Percentiles rank a stretch among this genome's conserved stretches.
phyloP scores from a whole-genome alignment of 225 moss, liverwort and hornwort genomes.

The Sphagnum contortum region DNA sequence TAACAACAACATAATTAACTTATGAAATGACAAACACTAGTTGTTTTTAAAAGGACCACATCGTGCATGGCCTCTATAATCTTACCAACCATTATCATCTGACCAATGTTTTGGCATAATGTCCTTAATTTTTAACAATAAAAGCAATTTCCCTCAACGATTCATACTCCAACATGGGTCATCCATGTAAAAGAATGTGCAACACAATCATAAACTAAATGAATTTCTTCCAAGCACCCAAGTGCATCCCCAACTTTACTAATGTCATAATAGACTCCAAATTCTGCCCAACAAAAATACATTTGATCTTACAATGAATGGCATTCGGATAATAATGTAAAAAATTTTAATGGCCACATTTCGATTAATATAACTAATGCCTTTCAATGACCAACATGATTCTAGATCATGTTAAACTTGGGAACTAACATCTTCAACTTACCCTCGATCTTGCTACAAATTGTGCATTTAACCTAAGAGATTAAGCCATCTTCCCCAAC shows the following conservation, averaged over 20 bases:
- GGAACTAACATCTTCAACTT: no score
- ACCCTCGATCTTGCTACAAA: no score
- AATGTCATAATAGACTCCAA: neutral
- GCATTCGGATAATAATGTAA: no score
- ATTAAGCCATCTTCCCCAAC: no score
- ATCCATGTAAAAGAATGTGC: neutral
- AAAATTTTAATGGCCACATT: no score
- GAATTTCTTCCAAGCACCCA: neutral
- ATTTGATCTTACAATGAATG: no score
- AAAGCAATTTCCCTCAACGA: neutral
- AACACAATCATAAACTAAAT: neutral
- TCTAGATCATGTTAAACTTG: no score
- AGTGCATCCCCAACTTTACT: neutral
- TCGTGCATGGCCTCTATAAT: neutral
- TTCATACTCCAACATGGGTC: neutral
- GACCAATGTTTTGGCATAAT: neutral
- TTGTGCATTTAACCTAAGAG: no score
- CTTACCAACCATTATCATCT: neutral
- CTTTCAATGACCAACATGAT: no score
- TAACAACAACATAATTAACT: neutral
- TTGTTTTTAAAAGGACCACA: neutral
- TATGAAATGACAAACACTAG: neutral
- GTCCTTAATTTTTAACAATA: neutral
- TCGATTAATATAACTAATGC: no score
- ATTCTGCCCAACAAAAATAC: no score